phyloP scores from a whole-genome alignment of 164 flowering plant species.

The Annona squamosa region DNA sequence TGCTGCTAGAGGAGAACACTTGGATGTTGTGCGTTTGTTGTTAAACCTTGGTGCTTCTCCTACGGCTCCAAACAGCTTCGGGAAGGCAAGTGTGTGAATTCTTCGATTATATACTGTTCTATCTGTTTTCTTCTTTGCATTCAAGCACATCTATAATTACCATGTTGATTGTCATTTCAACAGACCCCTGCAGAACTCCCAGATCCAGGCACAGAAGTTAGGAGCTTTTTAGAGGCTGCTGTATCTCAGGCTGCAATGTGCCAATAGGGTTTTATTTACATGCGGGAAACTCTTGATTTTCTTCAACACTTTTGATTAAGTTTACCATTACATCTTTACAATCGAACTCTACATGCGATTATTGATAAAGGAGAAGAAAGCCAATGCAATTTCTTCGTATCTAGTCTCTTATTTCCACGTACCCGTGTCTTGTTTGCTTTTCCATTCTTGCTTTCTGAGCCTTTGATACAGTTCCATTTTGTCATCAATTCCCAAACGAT shows the following conservation, averaged over 20 bases:
- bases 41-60: conserved; percentile 66
- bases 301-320: neutral
- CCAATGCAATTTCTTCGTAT: neutral
- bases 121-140: neutral
- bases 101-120: neutral
- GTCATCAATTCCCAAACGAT: no score
- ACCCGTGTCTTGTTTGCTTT: neutral
- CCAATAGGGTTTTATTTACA: neutral
- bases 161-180: conserved; percentile 6
- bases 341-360: neutral
- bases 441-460: no score
- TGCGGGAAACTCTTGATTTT: neutral
- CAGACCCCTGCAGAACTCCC: conserved; percentile 56
- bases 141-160: neutral
- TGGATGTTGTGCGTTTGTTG: conserved; percentile 46
- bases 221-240: conserved; percentile 43
- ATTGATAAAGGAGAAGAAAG: neutral
- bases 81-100: conserved; percentile 44
- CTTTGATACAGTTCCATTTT: no score
- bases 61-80: conserved; percentile 45
- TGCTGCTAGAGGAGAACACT: conserved; percentile 85
- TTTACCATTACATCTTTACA: neutral
- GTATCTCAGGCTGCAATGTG: conserved; percentile 1
- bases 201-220: conserved; percentile 51
- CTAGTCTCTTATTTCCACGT: neutral